These are phyloP conservation scores for Sclerotinia nivalis DNA, from an alignment of 2,329 filamentous ascomycete genomes.

Conservation along the genomic window DNA sequence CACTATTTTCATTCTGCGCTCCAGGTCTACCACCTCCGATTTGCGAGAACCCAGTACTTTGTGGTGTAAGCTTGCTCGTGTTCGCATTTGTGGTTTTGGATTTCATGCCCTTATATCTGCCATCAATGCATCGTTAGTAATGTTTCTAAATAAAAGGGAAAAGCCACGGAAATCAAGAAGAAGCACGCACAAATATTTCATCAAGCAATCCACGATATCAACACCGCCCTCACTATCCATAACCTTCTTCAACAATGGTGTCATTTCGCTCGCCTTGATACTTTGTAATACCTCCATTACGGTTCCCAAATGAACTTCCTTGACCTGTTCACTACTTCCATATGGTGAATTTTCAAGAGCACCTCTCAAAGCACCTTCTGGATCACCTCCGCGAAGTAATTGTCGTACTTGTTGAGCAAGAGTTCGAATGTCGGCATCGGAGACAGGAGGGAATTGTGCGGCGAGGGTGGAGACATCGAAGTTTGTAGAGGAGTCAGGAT, in stretches of 20 bases:
- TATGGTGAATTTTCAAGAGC: constrained; percentile 86
- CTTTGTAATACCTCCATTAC: constrained; percentile 93
- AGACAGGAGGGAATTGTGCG: constrained; percentile 69
- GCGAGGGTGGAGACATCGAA: constrained; percentile 85
- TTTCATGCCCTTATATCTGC: constrained; percentile 88
- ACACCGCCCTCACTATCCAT: constrained; percentile 76
- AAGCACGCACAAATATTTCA: constrained; percentile 87
- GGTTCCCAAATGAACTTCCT: constrained; percentile 83
- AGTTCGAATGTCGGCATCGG: constrained; percentile 75
- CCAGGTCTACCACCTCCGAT: constrained; percentile 56
- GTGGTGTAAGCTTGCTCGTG: constrained; percentile 59
- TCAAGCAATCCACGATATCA: constrained; percentile 86
- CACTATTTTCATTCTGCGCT: constrained; percentile 64
- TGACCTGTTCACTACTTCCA: constrained; percentile 57
- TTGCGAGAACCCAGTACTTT: constrained; percentile 84
- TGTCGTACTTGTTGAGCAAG: constrained; percentile 82
- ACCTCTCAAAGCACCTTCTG: constrained; percentile 80
- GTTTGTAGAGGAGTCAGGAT: constrained; percentile 87
- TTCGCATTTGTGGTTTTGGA: constrained; percentile 39
- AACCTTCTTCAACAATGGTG: constrained; percentile 78
- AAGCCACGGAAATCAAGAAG: neutral
- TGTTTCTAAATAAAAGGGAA: neutral
- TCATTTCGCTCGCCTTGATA: constrained; percentile 96
- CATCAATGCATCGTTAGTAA: constrained; percentile 4
- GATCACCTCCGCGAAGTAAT: constrained; percentile 80